Base-by-base conservation (phyloP, 768 basidiomycete genomes). In the Cystofilobasidium macerans region DNA sequence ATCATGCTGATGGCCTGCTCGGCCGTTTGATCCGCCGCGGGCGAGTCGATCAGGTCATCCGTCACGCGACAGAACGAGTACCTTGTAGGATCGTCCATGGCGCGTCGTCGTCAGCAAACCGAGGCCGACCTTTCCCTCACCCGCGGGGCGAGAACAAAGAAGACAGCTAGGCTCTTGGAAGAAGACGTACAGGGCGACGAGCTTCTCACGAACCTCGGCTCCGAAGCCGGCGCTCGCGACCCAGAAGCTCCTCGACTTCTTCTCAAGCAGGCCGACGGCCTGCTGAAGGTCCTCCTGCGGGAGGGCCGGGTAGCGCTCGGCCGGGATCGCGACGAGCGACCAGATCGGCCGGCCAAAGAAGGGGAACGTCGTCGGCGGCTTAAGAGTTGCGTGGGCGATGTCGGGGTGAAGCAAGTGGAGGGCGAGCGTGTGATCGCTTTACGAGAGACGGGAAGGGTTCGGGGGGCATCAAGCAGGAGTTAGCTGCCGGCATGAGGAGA, bases 51-150 rank as follows among this genome's bases (percentile, higher is more conserved):
- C 14, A 70, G 45, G 60, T 71, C 71, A 57, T 71, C 71, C 36
- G 69, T 69, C 2, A 70, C 69, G n/a, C 71, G 71, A 51, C 71
- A 71, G 64, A 70, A 70, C n/a, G 71, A 68, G 58, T 71, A 71
- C 2, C 70, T 71, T n/a, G 13, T 2, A 9, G 3, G n/a, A 38
- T 35, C 30, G 56, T 14, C 30, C 24, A 38, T 35, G 14, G 7
- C 38, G 38, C 38, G 38, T 16, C 38, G 38, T 9, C 38, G 33
- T 42, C 20, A 60, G 9, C 16, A 22, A 47, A 14, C 11, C 32
- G 60, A 53, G 11, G n/a, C n/a, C n/a, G n/a, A 14, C 16, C 51
- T 66, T 20, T 18, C 6, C 30, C 22, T 20, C 20, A 18, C 38
- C 2, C 57, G 24, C 38, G 8, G 20, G 30, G 2, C 14, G 20